A percentile compares a stretch with the other conserved stretches of the same genome.
Conservation (phyloP, 371 early-diverging fungal genomes). For the Mucor circinelloides region DNA sequence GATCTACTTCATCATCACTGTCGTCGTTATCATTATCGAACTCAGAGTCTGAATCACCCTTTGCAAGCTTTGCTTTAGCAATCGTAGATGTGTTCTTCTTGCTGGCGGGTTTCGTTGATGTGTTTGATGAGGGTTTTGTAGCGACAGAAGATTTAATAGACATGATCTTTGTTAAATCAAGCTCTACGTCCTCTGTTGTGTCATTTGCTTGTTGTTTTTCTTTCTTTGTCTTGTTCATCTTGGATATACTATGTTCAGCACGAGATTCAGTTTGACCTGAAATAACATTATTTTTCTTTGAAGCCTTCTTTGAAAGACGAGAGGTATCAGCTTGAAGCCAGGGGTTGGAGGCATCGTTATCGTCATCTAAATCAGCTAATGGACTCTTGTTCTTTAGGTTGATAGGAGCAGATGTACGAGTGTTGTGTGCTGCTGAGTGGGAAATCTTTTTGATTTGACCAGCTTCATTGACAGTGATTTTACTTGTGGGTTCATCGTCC, state of each 20-base stretch:
- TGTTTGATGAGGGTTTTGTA: background rate
- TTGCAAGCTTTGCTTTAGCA: constrained; percentile 20
- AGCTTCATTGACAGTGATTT: constrained; percentile 51
- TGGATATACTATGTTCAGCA: constrained; percentile 61
- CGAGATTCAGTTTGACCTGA: constrained; percentile 56
- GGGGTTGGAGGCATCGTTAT: constrained; percentile 52
- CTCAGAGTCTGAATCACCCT: constrained; percentile 25
- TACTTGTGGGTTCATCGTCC: constrained; percentile 1
- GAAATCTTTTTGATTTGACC: constrained; percentile 67
- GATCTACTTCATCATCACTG: constrained; percentile 33
- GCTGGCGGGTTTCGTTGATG: background rate
- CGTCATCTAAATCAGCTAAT: constrained; percentile 29
- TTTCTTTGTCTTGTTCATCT: constrained; percentile 54
- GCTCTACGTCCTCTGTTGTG: constrained; percentile 52
- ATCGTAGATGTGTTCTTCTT: background rate
- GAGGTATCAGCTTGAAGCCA: constrained; percentile 64
- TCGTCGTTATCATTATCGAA: constrained; percentile 20
- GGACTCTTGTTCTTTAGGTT: constrained; percentile 40
- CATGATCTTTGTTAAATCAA: constrained; percentile 40
- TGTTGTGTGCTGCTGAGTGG: constrained; percentile 59
- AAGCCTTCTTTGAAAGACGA: constrained; percentile 57
- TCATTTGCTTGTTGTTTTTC: constrained; percentile 45
- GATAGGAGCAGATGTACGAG: constrained; percentile 58
- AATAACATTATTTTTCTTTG: constrained; percentile 54
- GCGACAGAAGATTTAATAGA: constrained; percentile 1